These are phyloP conservation scores for Cruciata laevipes DNA, from an alignment of 257 asterid species.

Conservation along the genomic window DNA sequence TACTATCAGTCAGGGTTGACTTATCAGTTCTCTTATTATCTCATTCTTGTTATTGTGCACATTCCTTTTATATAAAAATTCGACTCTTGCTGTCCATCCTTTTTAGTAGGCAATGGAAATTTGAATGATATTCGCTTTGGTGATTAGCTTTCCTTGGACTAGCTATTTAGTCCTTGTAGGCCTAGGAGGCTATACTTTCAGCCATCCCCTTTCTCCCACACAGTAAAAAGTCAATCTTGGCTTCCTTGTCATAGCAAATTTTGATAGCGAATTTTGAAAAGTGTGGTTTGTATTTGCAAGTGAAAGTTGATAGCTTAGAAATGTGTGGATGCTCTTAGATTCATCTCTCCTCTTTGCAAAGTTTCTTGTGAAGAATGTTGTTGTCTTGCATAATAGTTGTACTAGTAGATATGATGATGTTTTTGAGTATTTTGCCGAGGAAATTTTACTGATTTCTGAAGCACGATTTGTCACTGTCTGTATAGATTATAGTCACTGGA, in stretches of 20 bases:
- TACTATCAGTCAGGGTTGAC: background rate
- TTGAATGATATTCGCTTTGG: background rate
- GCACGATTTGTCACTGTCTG: too few relatives aligned
- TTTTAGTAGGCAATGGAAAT: background rate
- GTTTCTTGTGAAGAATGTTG: too few relatives aligned
- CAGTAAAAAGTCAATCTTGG: too few relatives aligned
- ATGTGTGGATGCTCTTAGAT: background rate
- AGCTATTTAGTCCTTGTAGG: too few relatives aligned
- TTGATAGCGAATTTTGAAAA: too few relatives aligned
- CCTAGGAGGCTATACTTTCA: background rate
- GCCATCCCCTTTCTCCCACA: background rate
- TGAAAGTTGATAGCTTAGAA: background rate
- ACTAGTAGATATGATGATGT: too few relatives aligned
- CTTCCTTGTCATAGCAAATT: too few relatives aligned
- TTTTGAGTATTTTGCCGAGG: too few relatives aligned
- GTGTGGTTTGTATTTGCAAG: background rate
- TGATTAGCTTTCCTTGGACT: background rate
- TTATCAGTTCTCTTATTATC: background rate
- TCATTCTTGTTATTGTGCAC: background rate
- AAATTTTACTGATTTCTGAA: background rate
- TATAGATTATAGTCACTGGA: too few relatives aligned
- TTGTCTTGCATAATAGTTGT: too few relatives aligned
- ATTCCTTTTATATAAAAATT: background rate
- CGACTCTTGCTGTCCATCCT: background rate
- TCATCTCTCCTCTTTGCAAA: background rate